These are phyloP conservation scores for Candida palmyrensis DNA, from an alignment of 805 yeast genomes.

Conservation along the genomic window DNA sequence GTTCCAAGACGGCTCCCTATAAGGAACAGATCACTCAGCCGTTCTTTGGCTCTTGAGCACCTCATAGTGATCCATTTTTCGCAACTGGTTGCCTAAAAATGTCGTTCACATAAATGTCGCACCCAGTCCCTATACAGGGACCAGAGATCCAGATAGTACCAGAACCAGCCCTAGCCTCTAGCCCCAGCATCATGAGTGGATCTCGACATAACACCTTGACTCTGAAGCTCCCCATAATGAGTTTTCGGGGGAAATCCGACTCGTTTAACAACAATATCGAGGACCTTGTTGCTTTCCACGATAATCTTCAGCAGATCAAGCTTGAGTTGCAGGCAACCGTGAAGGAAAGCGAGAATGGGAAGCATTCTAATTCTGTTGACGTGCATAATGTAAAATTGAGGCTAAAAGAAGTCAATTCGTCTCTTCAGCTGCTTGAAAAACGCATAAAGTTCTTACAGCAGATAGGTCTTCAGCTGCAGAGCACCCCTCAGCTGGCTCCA, in stretches of 20 bases:
- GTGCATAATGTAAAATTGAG: slow-evolving; percentile 1
- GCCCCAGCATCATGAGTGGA: no score
- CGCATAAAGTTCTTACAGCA: slow-evolving; percentile 1
- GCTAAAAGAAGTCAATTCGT: slow-evolving; percentile 2
- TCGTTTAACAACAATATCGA: slow-evolving; percentile 1
- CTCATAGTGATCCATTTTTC: no score
- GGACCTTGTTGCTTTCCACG: slow-evolving; percentile 2
- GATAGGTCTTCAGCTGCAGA: not conserved
- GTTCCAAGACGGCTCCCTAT: no score
- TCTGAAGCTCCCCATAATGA: slow-evolving; percentile 3
- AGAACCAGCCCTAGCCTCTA: no score
- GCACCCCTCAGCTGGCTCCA: no score
- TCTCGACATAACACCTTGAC: slow-evolving; percentile 3
- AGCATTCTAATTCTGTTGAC: not conserved
- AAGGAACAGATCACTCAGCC: no score
- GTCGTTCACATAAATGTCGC: no score
- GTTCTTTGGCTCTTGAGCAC: no score
- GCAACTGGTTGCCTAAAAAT: no score
- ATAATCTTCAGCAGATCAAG: slow-evolving; percentile 2
- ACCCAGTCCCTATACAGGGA: no score
- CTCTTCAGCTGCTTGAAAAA: slow-evolving; percentile 2
- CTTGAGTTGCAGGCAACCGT: slow-evolving; percentile 2
- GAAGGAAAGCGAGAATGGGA: not conserved
- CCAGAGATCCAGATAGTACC: no score
- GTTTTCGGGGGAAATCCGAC: slow-evolving; percentile 1